Conservation (phyloP, 208 protist genomes). For the Sergeia podlipaevii region DNA sequence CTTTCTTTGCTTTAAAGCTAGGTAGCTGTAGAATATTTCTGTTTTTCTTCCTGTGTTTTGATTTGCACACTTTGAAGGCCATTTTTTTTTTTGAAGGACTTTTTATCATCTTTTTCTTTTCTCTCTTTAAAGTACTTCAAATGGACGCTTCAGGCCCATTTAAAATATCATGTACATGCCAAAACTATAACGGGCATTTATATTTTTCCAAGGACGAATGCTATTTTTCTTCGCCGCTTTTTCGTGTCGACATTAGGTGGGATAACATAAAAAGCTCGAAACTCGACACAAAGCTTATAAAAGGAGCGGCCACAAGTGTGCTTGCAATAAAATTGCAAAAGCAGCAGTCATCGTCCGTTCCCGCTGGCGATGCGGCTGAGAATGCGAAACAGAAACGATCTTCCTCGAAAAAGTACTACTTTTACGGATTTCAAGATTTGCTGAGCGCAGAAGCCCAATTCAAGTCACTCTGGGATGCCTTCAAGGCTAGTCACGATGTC, state of each 20-base stretch:
- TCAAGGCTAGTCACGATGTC: slow-evolving; percentile 2
- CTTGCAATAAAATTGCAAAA: slow-evolving; percentile 46
- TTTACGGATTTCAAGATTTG: slow-evolving; percentile 80
- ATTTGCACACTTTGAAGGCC: too few species aligned
- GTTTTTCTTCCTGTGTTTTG: too few species aligned
- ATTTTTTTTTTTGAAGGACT: too few species aligned
- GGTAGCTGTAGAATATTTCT: too few species aligned
- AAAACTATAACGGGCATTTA: slow-evolving; percentile 62
- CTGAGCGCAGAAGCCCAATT: slow-evolving; percentile 51
- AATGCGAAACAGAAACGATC: background rate
- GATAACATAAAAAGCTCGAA: slow-evolving; percentile 52
- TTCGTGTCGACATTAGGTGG: slow-evolving; percentile 61
- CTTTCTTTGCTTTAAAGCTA: too few species aligned
- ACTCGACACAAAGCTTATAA: slow-evolving; percentile 70
- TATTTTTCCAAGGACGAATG: slow-evolving; percentile 35
- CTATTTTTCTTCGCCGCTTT: slow-evolving; percentile 50
- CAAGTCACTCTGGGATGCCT: slow-evolving; percentile 31
- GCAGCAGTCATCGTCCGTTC: slow-evolving; percentile 6
- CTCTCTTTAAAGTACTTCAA: too few species aligned
- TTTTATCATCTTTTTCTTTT: background rate
- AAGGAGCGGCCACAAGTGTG: slow-evolving; percentile 66
- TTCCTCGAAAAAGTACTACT: slow-evolving; percentile 42
- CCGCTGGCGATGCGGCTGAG: background rate
- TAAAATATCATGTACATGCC: slow-evolving; percentile 68
- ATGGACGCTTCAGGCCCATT: too few species aligned